Percentiles rank a stretch among this genome's conserved stretches.
phyloP scores from a whole-genome alignment of 306 rosid genomes.

The Sophora flavescens region DNA sequence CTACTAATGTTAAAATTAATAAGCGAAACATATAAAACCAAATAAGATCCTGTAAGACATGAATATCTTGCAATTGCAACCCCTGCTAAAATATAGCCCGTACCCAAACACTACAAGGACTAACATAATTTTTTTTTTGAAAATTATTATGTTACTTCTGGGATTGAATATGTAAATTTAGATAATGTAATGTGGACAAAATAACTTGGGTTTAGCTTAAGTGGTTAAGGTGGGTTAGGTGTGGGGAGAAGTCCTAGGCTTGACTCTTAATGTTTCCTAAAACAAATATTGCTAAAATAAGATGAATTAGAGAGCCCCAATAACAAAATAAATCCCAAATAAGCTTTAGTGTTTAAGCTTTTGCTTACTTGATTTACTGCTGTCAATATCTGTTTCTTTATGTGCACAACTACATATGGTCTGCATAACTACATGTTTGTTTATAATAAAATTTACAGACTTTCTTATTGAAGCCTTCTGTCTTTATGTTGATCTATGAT shows the following conservation, averaged over 20 bases:
- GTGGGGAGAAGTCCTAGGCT: background rate
- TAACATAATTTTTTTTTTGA: background rate
- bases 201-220: background rate
- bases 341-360: background rate
- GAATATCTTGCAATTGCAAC: background rate
- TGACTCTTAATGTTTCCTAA: no score
- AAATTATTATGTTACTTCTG: background rate
- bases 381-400: no score
- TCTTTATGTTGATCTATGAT: slow-evolving; percentile 11
- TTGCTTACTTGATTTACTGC: no score
- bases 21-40: background rate
- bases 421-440: background rate
- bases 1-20: background rate
- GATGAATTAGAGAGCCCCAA: background rate
- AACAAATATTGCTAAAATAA: background rate
- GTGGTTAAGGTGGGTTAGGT: background rate
- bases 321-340: background rate
- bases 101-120: background rate
- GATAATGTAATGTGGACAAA: background rate
- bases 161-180: background rate
- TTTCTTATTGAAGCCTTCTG: slow-evolving; percentile 12
- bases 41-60: background rate
- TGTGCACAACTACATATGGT: background rate
- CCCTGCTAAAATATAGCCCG: background rate
- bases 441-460: background rate